Evolutionary conservation across 306 rosid genomes (phyloP).

Genomic region (Acacia crassicarpa): DNA sequence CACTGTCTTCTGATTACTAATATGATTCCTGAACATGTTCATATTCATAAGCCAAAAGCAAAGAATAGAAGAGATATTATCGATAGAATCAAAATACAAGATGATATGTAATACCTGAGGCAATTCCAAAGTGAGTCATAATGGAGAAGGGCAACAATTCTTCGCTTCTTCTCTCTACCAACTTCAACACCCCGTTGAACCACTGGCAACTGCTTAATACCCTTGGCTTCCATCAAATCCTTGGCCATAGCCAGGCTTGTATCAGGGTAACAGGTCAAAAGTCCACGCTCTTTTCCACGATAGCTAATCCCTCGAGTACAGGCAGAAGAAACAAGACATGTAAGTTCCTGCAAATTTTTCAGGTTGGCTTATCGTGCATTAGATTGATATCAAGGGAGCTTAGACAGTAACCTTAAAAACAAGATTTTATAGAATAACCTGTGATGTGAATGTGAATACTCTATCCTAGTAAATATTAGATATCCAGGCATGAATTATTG

Average conservation of each 20-base stretch:
- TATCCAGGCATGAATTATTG: constrained; percentile 16
- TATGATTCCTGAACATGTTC: constrained; percentile 66
- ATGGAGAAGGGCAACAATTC: constrained; percentile 78
- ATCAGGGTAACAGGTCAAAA: constrained; percentile 83
- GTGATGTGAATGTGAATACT: constrained; percentile 1
- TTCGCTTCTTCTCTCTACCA: constrained; percentile 56
- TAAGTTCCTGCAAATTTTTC: constrained; percentile 52
- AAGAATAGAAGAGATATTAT: not conserved
- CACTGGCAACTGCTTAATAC: constrained; percentile 86
- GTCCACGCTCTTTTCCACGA: constrained; percentile 78
- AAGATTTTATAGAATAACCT: constrained; percentile 16
- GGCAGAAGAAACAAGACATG: constrained; percentile 72
- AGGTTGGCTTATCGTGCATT: constrained; percentile 16
- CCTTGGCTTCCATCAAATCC: constrained; percentile 98
- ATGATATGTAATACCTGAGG: constrained; percentile 65
- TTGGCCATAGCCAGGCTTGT: constrained; percentile 76
- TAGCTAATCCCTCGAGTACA: constrained; percentile 87
- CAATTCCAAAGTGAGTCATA: constrained; percentile 68
- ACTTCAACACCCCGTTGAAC: constrained; percentile 53
- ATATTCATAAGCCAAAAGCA: not conserved
- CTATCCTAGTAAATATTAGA: constrained; percentile 6
- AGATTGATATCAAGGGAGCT: constrained; percentile 2
- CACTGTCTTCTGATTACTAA: constrained; percentile 46
- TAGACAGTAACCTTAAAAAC: not conserved
- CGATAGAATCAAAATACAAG: constrained; percentile 7